Evolutionary conservation across 306 rosid species (phyloP).

Genomic region (Pterocarpus macrocarpus): DNA sequence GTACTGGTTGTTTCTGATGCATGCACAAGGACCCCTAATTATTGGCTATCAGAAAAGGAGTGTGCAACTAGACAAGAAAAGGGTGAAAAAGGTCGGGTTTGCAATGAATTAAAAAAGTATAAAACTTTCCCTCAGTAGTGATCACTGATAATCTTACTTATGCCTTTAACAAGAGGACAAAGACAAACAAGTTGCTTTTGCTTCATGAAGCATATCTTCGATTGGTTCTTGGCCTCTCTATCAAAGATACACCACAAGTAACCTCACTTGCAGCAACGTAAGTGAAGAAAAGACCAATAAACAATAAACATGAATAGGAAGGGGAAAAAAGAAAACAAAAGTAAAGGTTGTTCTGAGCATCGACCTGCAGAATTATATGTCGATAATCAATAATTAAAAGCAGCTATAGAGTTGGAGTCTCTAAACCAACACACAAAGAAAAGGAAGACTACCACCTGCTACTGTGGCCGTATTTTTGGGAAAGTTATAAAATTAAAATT

Average conservation of each 20-base stretch:
- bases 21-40: background rate
- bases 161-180: conserved; percentile 40
- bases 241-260: conserved; percentile 34
- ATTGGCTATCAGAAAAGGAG: background rate
- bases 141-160: background rate
- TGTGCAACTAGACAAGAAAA: conserved; percentile 9
- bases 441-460: too few species aligned
- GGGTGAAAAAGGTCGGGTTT: conserved; percentile 3
- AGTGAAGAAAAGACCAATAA: conserved; percentile 31
- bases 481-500: too few species aligned
- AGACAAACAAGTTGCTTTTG: conserved; percentile 51
- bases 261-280: conserved; percentile 54
- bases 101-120: conserved; percentile 13
- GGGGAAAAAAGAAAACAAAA: background rate
- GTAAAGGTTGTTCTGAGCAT: background rate
- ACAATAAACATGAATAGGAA: background rate
- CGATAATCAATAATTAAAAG: too few species aligned
- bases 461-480: too few species aligned
- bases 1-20: background rate
- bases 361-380: background rate
- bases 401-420: too few species aligned
- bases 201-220: conserved; percentile 43
- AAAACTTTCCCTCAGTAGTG: background rate
- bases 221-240: conserved; percentile 36
- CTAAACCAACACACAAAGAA: too few species aligned